phyloP scores from a whole-genome alignment of 2,329 filamentous ascomycete species.

The Verticillium albo-atrum region DNA sequence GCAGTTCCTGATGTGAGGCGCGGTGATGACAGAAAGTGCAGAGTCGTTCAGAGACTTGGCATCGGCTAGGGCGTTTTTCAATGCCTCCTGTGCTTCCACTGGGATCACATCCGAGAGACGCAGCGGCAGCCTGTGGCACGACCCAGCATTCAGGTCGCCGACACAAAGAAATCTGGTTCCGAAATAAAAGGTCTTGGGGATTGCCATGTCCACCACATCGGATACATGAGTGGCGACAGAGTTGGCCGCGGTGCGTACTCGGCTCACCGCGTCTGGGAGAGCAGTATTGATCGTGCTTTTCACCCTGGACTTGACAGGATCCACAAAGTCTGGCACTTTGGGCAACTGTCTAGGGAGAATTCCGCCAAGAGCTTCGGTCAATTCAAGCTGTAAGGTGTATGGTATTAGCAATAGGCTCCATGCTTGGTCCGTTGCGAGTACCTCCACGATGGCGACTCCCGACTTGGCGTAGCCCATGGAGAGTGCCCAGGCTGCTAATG shows the following conservation, averaged over 20 bases:
- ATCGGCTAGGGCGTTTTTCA: neutral
- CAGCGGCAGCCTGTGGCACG: constrained; percentile 1
- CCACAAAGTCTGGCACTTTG: neutral
- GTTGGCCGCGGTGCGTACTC: neutral
- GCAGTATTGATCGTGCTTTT: neutral
- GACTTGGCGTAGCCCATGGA: neutral
- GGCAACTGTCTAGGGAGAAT: neutral
- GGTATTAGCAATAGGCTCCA: neutral
- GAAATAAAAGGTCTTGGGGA: neutral
- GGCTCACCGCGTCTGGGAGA: neutral
- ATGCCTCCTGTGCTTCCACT: neutral
- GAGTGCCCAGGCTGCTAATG: neutral
- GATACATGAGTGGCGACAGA: neutral
- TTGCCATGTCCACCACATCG: neutral
- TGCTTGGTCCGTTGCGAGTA: neutral
- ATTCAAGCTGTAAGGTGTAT: neutral
- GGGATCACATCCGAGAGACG: neutral
- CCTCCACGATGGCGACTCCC: neutral
- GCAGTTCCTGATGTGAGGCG: neutral
- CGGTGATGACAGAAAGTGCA: neutral
- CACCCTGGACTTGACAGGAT: neutral
- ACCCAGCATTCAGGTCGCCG: neutral
- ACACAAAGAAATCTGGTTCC: constrained; percentile 1
- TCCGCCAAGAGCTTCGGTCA: neutral
- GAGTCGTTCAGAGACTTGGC: neutral